Evolutionary conservation across 2,329 filamentous ascomycete species (phyloP).

Genomic region (Emmonsiellopsis sp.): DNA sequence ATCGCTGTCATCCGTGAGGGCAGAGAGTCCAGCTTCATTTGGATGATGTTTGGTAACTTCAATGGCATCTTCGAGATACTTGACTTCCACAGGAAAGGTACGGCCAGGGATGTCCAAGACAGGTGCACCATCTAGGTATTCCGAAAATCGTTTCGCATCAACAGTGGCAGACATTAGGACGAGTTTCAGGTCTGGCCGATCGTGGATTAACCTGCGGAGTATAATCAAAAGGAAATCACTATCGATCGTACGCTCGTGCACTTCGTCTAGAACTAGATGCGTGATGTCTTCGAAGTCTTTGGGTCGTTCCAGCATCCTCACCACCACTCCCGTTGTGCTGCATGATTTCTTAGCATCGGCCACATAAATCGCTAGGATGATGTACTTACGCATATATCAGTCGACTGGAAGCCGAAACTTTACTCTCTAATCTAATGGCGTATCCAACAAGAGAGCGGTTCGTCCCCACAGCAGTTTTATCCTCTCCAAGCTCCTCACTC

Average conservation of each 20-base stretch:
- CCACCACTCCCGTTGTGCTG: conserved; percentile 70
- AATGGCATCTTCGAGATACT: conserved; percentile 85
- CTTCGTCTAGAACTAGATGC: conserved; percentile 92
- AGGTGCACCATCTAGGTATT: conserved; percentile 76
- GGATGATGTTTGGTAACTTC: conserved; percentile 71
- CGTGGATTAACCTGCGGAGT: conserved; percentile 68
- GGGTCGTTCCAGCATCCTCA: conserved; percentile 89
- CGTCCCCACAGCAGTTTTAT: conserved; percentile 71
- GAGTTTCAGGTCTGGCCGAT: conserved; percentile 76
- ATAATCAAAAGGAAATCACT: conserved; percentile 94
- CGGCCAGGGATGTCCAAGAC: conserved; percentile 85
- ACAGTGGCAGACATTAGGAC: conserved; percentile 97
- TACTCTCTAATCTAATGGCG: conserved; percentile 86
- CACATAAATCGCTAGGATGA: conserved; percentile 20
- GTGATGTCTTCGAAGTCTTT: conserved; percentile 83
- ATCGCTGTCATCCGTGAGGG: conserved; percentile 34
- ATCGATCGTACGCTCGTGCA: conserved; percentile 92
- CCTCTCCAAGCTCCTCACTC: conserved; percentile 88
- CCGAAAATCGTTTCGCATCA: conserved; percentile 82
- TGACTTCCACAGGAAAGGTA: conserved; percentile 83
- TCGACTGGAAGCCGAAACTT: conserved; percentile 69
- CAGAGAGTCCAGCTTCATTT: conserved; percentile 47
- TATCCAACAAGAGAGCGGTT: conserved; percentile 80
- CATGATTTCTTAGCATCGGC: conserved; percentile 5
- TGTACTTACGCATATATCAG: conserved; percentile 71